Evolutionary conservation across 2,329 filamentous ascomycete genomes (phyloP).

Genomic region (Cordyceps pruinosa): DNA sequence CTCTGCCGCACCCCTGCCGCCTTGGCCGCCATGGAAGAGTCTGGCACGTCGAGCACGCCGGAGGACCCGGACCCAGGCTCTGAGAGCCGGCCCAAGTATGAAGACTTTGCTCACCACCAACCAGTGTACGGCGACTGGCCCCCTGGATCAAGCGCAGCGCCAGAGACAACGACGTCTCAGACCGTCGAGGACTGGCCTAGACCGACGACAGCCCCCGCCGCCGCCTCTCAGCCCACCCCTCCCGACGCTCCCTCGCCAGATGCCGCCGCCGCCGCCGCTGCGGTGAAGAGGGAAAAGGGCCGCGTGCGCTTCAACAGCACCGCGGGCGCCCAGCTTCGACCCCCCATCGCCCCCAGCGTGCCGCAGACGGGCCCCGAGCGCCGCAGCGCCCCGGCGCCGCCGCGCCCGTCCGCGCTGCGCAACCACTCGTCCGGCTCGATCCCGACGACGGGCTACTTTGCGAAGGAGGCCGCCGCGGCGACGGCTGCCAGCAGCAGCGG

Average conservation of each 20-base stretch:
- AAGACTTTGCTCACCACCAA: constrained; percentile 13
- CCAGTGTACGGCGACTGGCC: constrained; percentile 9
- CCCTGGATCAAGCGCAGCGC: neutral
- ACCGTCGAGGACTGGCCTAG: constrained; percentile 8
- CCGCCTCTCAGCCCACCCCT: neutral
- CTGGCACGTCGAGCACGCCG: constrained; percentile 2
- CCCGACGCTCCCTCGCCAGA: neutral
- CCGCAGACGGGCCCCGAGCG: constrained; percentile 16
- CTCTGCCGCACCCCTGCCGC: neutral
- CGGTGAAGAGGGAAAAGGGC: constrained; percentile 38
- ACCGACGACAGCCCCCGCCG: constrained; percentile 1
- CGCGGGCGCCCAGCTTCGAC: constrained; percentile 26
- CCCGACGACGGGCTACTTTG: constrained; percentile 10
- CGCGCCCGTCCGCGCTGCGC: constrained; percentile 11
- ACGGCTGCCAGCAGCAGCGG: constrained; percentile 9
- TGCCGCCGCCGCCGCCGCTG: constrained; percentile 16
- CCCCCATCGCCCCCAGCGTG: constrained; percentile 16
- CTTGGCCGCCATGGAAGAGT: constrained; percentile 7
- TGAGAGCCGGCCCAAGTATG: constrained; percentile 8
- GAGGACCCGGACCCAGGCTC: constrained; percentile 12
- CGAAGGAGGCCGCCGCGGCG: constrained; percentile 10
- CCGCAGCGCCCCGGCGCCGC: constrained; percentile 7
- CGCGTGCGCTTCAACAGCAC: constrained; percentile 44
- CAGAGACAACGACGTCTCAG: constrained; percentile 5
- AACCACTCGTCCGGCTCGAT: constrained; percentile 13